Evolutionary conservation across 2,329 filamentous ascomycete genomes (phyloP).

Genomic region (Trichoderma endophyticum): DNA sequence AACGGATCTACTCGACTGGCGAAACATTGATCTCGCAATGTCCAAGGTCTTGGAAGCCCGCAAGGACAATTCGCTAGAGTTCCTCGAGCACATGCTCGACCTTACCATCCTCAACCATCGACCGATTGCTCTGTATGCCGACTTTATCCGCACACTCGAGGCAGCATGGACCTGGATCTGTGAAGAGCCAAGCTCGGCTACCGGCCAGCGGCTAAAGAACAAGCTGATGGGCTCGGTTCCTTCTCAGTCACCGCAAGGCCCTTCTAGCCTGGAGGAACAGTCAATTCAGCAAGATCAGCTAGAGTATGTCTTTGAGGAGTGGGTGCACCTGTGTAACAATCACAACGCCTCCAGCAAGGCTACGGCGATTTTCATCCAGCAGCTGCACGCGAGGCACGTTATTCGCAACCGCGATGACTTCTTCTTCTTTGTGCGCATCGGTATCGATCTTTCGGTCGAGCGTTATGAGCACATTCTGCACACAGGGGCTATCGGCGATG

Average conservation of each 20-base stretch:
- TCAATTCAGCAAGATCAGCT: conserved; percentile 72
- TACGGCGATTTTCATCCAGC: conserved; percentile 73
- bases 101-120: conserved; percentile 74
- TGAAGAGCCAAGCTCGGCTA: conserved; percentile 63
- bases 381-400: conserved; percentile 72
- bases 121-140: conserved; percentile 74
- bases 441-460: conserved; percentile 74
- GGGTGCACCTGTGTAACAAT: conserved; percentile 79
- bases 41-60: conserved; percentile 69
- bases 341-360: conserved; percentile 71
- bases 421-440: conserved; percentile 73
- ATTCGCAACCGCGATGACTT: conserved; percentile 74
- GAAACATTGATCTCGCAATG: conserved; percentile 66
- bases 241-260: conserved; percentile 40
- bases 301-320: conserved; percentile 95
- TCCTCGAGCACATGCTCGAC: conserved; percentile 77
- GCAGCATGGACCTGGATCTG: conserved; percentile 77
- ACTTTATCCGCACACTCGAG: conserved; percentile 81
- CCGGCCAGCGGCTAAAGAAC: conserved; percentile 68
- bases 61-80: conserved; percentile 69
- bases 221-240: conserved; percentile 49
- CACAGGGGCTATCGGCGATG: conserved; percentile 56
- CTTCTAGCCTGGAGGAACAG: conserved; percentile 52
- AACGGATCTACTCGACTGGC: conserved; percentile 61
- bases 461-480: conserved; percentile 71